Conservation (phyloP, 495 filamentous ascomycete genomes). For the Hypoxylon crocopeplum region DNA sequence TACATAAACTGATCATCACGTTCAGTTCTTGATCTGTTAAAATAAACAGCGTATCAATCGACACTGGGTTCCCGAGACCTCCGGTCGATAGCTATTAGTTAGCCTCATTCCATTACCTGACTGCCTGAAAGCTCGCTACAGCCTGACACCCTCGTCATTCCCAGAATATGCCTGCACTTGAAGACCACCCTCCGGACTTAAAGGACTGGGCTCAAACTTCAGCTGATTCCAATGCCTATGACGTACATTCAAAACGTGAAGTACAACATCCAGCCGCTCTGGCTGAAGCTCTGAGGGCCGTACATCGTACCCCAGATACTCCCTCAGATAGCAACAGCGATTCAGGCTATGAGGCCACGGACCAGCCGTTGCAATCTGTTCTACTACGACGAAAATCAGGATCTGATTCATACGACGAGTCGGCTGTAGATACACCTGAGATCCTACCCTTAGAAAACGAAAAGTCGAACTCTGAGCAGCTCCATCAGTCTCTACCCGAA, state of each 20-base stretch:
- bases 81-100: neutral
- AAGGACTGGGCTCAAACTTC: neutral
- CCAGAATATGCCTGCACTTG: constrained; percentile 13
- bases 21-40: too few species aligned
- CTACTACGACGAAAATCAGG: constrained; percentile 19
- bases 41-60: too few species aligned
- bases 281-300: constrained; percentile 24
- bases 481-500: constrained; percentile 11
- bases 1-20: neutral
- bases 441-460: constrained; percentile 20
- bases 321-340: constrained; percentile 32
- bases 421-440: constrained; percentile 24
- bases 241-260: constrained; percentile 16
- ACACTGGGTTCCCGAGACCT: neutral
- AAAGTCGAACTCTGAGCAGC: constrained; percentile 13
- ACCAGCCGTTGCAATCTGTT: constrained; percentile 13
- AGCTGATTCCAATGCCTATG: neutral
- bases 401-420: constrained; percentile 34
- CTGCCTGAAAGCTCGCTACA: neutral
- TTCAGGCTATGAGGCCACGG: constrained; percentile 20
- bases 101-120: neutral
- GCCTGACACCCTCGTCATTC: neutral
- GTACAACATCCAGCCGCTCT: constrained; percentile 21
- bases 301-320: constrained; percentile 25
- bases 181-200: constrained; percentile 1